These are phyloP conservation scores for Alternaria metachromatica DNA, from an alignment of 2,329 filamentous ascomycete genomes.

Conservation along the genomic window DNA sequence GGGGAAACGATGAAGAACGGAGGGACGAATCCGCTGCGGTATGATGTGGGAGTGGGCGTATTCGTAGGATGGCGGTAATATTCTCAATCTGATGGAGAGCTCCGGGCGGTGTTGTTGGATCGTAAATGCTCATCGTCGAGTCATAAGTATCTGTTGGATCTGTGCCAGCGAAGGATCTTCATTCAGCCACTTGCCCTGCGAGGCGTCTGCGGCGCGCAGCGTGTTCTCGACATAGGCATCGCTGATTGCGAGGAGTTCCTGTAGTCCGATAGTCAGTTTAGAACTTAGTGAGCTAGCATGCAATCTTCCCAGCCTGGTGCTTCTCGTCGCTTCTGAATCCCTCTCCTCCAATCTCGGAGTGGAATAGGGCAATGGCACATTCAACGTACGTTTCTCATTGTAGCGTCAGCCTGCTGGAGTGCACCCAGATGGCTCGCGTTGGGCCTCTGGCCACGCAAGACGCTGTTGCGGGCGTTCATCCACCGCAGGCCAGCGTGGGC, in stretches of 20 bases:
- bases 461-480: constrained; percentile 60
- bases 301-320: background rate
- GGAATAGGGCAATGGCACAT: background rate
- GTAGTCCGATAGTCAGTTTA: constrained; percentile 3
- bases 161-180: constrained; percentile 65
- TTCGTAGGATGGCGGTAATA: background rate
- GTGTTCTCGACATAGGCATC: constrained; percentile 63
- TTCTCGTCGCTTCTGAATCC: background rate
- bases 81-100: background rate
- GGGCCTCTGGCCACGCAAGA: constrained; percentile 60
- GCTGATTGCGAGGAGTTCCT: constrained; percentile 65
- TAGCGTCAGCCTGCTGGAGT: constrained; percentile 57
- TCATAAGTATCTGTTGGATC: constrained; percentile 52
- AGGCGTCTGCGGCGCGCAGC: constrained; percentile 61
- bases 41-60: background rate
- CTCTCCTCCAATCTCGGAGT: background rate
- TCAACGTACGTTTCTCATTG: constrained; percentile 56
- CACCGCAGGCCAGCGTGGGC: constrained; percentile 65
- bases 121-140: constrained; percentile 28
- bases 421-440: constrained; percentile 55
- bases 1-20: background rate
- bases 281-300: constrained; percentile 11
- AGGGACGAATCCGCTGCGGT: background rate
- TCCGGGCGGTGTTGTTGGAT: background rate
- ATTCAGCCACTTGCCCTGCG: constrained; percentile 66